Conservation (phyloP, 208 protist species). For the Acanthamoeba royreba region DNA sequence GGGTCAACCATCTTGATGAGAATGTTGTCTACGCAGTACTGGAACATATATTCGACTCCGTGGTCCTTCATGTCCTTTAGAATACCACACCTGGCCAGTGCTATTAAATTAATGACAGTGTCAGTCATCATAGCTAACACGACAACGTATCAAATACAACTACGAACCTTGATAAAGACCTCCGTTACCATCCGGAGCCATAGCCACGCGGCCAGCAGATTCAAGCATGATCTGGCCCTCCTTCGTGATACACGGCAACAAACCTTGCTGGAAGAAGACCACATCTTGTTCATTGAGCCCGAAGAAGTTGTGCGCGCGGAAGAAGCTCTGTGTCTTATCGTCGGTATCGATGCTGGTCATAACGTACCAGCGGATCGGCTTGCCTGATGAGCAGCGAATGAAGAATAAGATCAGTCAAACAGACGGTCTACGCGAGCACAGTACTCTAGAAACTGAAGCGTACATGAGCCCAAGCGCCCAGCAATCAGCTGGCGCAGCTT, state of each 20-base stretch:
- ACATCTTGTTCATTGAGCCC: constrained; percentile 88
- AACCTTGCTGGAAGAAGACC: constrained; percentile 92
- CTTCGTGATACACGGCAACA: constrained; percentile 87
- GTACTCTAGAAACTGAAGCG: too few species aligned
- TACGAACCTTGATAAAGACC: constrained; percentile 88
- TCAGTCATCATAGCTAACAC: too few species aligned
- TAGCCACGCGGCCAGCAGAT: constrained; percentile 74
- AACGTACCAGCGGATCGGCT: constrained; percentile 84
- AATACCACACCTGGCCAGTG: constrained; percentile 71
- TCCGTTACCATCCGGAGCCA: constrained; percentile 96
- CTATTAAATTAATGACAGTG: too few species aligned
- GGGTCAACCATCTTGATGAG: constrained; percentile 92
- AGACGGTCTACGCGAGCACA: too few species aligned
- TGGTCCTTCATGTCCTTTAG: constrained; percentile 82
- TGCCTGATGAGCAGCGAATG: too few species aligned
- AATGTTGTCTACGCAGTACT: constrained; percentile 97
- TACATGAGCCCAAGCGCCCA: background rate
- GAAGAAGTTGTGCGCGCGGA: constrained; percentile 91
- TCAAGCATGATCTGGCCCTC: constrained; percentile 94
- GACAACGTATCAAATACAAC: too few species aligned
- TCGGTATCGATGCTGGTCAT: constrained; percentile 97
- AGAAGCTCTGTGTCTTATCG: constrained; percentile 88
- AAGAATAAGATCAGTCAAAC: too few species aligned
- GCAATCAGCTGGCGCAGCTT: constrained; percentile 84
- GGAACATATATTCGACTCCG: constrained; percentile 92